Evolutionary conservation across 495 filamentous ascomycete genomes (phyloP).

Genomic region (Cenococcum geophilum): DNA sequence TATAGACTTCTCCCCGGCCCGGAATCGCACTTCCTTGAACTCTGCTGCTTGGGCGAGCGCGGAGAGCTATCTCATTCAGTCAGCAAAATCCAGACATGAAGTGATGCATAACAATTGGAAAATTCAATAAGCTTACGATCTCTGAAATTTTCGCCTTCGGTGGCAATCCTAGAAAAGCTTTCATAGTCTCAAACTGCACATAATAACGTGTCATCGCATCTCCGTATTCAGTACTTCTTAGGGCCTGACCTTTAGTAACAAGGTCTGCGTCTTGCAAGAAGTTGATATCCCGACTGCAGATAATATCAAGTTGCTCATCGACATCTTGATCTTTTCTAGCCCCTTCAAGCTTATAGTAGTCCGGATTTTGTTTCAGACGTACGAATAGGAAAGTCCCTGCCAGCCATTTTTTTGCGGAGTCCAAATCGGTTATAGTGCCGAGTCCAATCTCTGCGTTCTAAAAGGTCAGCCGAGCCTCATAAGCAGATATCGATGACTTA

Average conservation of each 20-base stretch:
- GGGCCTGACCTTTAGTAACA: constrained; percentile 42
- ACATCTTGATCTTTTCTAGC: constrained; percentile 48
- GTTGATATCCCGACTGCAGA: constrained; percentile 73
- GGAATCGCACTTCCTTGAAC: constrained; percentile 71
- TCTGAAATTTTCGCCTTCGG: constrained; percentile 56
- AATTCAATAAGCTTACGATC: constrained; percentile 52
- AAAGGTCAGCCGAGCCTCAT: background rate
- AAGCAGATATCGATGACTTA: constrained; percentile 14
- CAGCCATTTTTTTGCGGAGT: constrained; percentile 77
- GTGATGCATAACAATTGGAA: background rate
- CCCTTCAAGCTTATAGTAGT: constrained; percentile 67
- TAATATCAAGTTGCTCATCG: constrained; percentile 67
- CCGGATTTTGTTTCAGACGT: constrained; percentile 71
- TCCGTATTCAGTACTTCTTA: constrained; percentile 71
- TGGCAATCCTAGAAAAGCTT: constrained; percentile 58
- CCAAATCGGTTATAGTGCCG: constrained; percentile 64
- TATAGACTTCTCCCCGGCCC: constrained; percentile 62
- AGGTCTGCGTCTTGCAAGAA: constrained; percentile 58
- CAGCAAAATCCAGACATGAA: background rate
- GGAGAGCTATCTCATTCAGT: constrained; percentile 47
- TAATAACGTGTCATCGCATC: constrained; percentile 92
- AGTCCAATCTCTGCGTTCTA: constrained; percentile 85
- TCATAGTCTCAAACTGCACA: constrained; percentile 88
- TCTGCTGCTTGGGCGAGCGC: constrained; percentile 66
- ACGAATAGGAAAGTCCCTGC: constrained; percentile 82